phyloP scores from a whole-genome alignment of 768 basidiomycete species.

The Pleurotus salmoneostramineus region DNA sequence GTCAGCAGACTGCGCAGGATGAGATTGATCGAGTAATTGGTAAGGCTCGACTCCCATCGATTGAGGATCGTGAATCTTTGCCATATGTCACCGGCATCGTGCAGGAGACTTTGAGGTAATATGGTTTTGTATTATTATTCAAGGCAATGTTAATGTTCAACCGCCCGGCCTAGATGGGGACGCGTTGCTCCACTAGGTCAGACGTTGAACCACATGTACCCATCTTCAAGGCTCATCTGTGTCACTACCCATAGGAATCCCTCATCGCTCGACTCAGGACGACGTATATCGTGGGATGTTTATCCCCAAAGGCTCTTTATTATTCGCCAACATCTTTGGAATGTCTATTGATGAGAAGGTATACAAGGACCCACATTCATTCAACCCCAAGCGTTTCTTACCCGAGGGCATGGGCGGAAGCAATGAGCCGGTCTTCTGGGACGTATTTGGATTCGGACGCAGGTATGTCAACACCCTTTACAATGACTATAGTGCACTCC shows the following conservation, averaged over 20 bases:
- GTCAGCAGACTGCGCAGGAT: conserved; percentile 21
- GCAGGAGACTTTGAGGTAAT: conserved; percentile 14
- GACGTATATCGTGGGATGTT: conserved; percentile 30
- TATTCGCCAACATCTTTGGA: conserved; percentile 24
- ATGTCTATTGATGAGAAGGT: conserved; percentile 20
- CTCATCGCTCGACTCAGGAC: conserved; percentile 22
- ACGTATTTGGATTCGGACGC: conserved; percentile 22
- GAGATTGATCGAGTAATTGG: conserved; percentile 24
- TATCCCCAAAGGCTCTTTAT: conserved; percentile 27
- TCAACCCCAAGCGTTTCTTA: conserved; percentile 22
- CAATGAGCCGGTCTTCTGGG: conserved; percentile 19
- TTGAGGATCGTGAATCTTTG: conserved; percentile 17
- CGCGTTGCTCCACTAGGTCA: conserved; percentile 13
- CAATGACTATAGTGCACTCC: neutral
- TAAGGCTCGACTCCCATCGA: conserved; percentile 19
- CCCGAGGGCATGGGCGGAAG: conserved; percentile 4
- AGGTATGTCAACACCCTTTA: neutral
- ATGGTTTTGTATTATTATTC: neutral
- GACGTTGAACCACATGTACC: conserved; percentile 7
- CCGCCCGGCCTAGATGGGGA: conserved; percentile 14
- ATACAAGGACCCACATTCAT: conserved; percentile 18
- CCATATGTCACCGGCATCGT: conserved; percentile 22
- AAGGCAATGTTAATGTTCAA: neutral
- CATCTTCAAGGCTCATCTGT: conserved; percentile 9
- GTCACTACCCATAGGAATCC: conserved; percentile 13